Percentiles rank a stretch among this genome's conserved stretches.
These are phyloP conservation scores for Scedosporium aurantiacum DNA, from an alignment of 2,329 filamentous ascomycete genomes.

Conservation along the genomic window DNA sequence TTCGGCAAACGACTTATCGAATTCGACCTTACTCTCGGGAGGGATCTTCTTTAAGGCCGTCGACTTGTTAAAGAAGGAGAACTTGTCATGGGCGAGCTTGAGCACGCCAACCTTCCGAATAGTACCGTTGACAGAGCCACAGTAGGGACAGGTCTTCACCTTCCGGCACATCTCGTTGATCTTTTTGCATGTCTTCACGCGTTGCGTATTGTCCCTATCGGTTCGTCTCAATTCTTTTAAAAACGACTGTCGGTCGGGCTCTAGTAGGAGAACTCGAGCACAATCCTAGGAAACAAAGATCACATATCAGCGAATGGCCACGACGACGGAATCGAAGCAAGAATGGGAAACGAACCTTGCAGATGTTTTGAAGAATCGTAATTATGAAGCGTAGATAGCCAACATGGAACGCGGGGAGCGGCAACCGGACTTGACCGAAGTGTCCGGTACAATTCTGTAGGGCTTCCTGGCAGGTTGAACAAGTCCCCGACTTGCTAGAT, in stretches of 20 bases:
- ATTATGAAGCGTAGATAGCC: constrained; percentile 93
- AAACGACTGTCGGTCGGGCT: constrained; percentile 65
- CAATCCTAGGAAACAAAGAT: constrained; percentile 46
- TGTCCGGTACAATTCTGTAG: constrained; percentile 85
- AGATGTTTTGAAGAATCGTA: constrained; percentile 85
- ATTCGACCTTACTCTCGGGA: constrained; percentile 70
- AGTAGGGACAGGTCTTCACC: constrained; percentile 69
- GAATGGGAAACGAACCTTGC: constrained; percentile 46
- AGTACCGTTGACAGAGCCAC: constrained; percentile 72
- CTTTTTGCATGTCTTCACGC: constrained; percentile 73
- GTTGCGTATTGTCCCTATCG: constrained; percentile 75
- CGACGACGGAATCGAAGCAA: constrained; percentile 4
- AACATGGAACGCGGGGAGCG: constrained; percentile 88
- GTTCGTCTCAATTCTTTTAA: constrained; percentile 72
- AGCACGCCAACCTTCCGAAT: constrained; percentile 88
- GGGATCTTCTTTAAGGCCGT: constrained; percentile 75
- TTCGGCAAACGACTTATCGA: constrained; percentile 74
- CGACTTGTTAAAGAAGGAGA: constrained; percentile 76
- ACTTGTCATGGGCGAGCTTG: constrained; percentile 92
- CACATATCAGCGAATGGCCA: neutral
- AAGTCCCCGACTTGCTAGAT: constrained; percentile 70
- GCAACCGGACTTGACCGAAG: constrained; percentile 85
- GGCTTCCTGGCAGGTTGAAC: constrained; percentile 71
- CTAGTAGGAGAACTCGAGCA: constrained; percentile 69
- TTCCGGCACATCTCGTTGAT: constrained; percentile 88